Evolutionary conservation across 257 asterid genomes (phyloP), one percentile per base, ranked within the genome.

Genomic region (Striga asiatica): DNA sequence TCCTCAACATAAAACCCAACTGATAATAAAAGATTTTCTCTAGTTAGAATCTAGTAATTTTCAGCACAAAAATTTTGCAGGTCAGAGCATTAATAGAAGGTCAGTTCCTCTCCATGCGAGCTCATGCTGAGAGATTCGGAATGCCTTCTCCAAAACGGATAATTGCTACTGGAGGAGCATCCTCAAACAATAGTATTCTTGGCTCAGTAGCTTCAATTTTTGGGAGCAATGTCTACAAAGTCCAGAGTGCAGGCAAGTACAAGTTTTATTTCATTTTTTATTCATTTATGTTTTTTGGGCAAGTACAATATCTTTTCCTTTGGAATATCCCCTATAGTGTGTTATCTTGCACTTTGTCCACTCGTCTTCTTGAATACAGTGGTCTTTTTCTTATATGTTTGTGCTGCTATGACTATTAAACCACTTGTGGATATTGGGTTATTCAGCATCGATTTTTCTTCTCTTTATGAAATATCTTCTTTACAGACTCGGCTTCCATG

Each of bases 121-220:
- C 84, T 50, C 98, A 91, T 64, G 78, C 93, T 8, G 98, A 91
- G 69, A 74, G 94, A 73, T 81, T 84, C 8, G 95, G 98, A 32
- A 80, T 91, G 93, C 95, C 96, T 68, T 74, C 83, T 51, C 95
- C 98, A 10, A 91, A 80, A 52, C 81, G 87, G 51, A 87, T 91
- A 41, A 87, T 91, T 53, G 98, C 98, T 8, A 91, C 98, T 0
- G 98, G 98, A 63, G 98, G 98, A 70, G 96, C 98, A 47, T 91
- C 95, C 3, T 76, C 84, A 6, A 91, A 91, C 62, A 50, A 58
- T 38, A 54, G 65, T 74, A 84, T 91, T 50, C 81, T 87, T 31
- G 68, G 48, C 49, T 53, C 65, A 1, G 56, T 84, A 12, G 92
- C 98, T 62, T 82, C 93, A 10, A 74, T 89, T 51, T 89, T 86